Evolutionary conservation across 176 grass and related monocot species (phyloP).

Genomic region (Canna indica): DNA sequence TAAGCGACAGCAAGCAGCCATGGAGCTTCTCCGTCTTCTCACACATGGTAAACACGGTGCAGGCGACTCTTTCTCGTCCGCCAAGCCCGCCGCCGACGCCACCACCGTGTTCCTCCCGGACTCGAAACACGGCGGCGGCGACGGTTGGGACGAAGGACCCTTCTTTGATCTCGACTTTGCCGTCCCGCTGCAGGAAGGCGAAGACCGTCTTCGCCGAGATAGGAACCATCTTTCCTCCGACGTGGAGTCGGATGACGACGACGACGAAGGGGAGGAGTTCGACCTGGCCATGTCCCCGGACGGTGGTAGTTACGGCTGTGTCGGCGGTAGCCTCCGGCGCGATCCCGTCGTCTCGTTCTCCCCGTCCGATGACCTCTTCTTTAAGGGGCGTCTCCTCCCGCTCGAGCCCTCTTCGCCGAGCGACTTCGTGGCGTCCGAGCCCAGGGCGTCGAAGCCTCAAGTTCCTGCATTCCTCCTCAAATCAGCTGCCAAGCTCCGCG

Average conservation of each 20-base stretch:
- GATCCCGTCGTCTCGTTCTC: not conserved
- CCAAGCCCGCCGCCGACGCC: not conserved
- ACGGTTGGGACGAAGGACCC: slow-evolving; percentile 14
- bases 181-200: not conserved
- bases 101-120: not conserved
- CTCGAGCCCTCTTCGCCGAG: not conserved
- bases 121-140: slow-evolving; percentile 1
- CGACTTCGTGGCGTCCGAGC: not conserved
- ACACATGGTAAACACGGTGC: not conserved
- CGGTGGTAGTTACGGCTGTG: not conserved
- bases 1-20: too few species aligned
- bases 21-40: slow-evolving; percentile 7
- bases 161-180: slow-evolving; percentile 15
- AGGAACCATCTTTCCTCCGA: not conserved
- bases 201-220: slow-evolving; percentile 2
- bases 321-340: not conserved
- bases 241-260: not conserved
- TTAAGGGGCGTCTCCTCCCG: not conserved
- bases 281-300: not conserved
- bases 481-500: slow-evolving; percentile 5
- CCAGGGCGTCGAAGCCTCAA: not conserved
- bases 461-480: slow-evolving; percentile 1
- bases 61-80: too few species aligned
- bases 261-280: slow-evolving; percentile 13
- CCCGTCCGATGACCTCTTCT: not conserved